phyloP scores from a whole-genome alignment of 1,284 basidiomycete genomes.

The Irpex sp. region DNA sequence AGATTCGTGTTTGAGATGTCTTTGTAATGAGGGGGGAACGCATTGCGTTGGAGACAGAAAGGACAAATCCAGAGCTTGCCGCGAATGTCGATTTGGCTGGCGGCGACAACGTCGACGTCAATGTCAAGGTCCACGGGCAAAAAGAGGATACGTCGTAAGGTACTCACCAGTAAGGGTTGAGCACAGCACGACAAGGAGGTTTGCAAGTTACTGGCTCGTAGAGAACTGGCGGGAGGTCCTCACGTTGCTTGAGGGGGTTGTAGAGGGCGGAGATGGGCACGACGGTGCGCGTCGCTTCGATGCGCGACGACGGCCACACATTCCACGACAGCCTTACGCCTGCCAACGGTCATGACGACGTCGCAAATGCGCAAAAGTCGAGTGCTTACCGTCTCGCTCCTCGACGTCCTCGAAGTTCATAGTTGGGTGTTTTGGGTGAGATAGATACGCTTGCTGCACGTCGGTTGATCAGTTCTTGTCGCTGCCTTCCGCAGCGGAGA shows the following conservation, averaged over 20 bases:
- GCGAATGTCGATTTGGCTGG: slow-evolving; percentile 95
- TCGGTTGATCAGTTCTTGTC: neutral
- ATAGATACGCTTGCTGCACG: neutral
- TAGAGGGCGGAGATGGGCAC: slow-evolving; percentile 99
- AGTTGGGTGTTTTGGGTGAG: slow-evolving; percentile 21
- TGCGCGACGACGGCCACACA: slow-evolving; percentile 95
- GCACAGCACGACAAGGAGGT: slow-evolving; percentile 92
- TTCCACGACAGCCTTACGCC: slow-evolving; percentile 96
- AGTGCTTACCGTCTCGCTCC: slow-evolving; percentile 53
- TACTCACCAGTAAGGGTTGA: slow-evolving; percentile 94
- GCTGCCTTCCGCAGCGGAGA: too few species aligned
- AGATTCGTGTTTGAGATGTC: slow-evolving; percentile 97
- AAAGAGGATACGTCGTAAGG: neutral
- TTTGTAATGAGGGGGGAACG: slow-evolving; percentile 98
- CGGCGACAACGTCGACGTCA: neutral
- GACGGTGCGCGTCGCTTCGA: slow-evolving; percentile 97
- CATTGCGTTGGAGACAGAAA: slow-evolving; percentile 95
- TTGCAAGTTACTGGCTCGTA: slow-evolving; percentile 99
- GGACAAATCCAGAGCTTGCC: slow-evolving; percentile 99
- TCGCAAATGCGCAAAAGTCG: neutral
- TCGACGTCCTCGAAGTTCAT: slow-evolving; percentile 60
- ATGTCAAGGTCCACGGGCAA: neutral
- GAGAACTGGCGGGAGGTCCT: slow-evolving; percentile 93
- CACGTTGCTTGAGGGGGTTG: slow-evolving; percentile 92
- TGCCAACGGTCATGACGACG: slow-evolving; percentile 27